These are phyloP conservation scores for Mollisiaceae sp. DNA, from an alignment of 2,329 filamentous ascomycete species.

Conservation along the genomic window DNA sequence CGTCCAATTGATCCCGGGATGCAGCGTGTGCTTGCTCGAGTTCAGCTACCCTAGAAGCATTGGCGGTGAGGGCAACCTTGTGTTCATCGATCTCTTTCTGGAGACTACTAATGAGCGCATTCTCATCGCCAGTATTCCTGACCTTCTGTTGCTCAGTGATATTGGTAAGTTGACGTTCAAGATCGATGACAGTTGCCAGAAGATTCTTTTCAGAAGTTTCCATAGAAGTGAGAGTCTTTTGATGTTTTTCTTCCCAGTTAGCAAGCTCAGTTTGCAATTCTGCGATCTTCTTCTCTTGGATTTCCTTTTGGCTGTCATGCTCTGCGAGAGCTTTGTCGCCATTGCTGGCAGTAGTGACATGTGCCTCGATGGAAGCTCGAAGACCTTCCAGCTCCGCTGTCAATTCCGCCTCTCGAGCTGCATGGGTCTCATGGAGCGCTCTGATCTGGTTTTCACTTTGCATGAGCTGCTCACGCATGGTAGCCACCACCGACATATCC, in stretches of 20 bases:
- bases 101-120: slow-evolving; percentile 64
- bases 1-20: slow-evolving; percentile 70
- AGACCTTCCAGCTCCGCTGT: slow-evolving; percentile 72
- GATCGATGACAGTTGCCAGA: slow-evolving; percentile 70
- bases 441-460: slow-evolving; percentile 83
- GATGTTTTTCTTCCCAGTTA: slow-evolving; percentile 78
- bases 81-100: slow-evolving; percentile 82
- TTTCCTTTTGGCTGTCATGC: slow-evolving; percentile 37
- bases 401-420: slow-evolving; percentile 76
- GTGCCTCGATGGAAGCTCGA: slow-evolving; percentile 46
- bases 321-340: slow-evolving; percentile 28
- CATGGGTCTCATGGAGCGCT: slow-evolving; percentile 73
- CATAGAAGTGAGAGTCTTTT: slow-evolving; percentile 71
- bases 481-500: slow-evolving; percentile 89
- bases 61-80: slow-evolving; percentile 72
- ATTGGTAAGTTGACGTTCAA: slow-evolving; percentile 64
- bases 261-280: slow-evolving; percentile 74
- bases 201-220: slow-evolving; percentile 75
- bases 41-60: slow-evolving; percentile 71
- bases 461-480: slow-evolving; percentile 85
- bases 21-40: slow-evolving; percentile 74
- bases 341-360: slow-evolving; percentile 25
- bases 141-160: slow-evolving; percentile 51
- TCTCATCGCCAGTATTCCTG: slow-evolving; percentile 59
- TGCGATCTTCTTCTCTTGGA: slow-evolving; percentile 51